phyloP scores from a whole-genome alignment of 805 yeast genomes.

The Helenozyma rhizophorensis region DNA sequence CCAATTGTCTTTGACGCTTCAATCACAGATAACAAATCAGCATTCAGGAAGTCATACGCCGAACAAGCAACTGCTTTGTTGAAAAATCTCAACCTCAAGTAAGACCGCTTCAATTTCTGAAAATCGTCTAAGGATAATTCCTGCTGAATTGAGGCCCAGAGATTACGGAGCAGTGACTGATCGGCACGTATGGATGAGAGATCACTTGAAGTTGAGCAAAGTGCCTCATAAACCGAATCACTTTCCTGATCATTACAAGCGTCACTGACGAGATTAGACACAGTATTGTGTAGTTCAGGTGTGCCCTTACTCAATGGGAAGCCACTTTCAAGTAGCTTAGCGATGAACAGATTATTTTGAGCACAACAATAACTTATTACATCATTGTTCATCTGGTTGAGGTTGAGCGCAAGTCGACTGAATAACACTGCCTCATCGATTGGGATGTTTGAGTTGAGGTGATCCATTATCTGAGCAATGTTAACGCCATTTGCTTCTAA shows the following conservation, averaged over 20 bases:
- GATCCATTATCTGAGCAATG: not conserved
- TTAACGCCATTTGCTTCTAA: conserved; percentile 1
- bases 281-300: no score
- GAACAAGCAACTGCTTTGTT: conserved; percentile 17
- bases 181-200: no score
- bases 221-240: no score
- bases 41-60: conserved; percentile 1
- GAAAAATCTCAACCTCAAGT: conserved; percentile 24
- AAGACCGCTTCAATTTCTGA: conserved; percentile 14
- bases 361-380: no score
- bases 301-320: no score
- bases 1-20: conserved; percentile 17
- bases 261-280: no score
- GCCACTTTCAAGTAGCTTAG: conserved; percentile 12
- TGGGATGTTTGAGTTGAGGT: conserved; percentile 1
- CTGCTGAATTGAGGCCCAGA: conserved; percentile 4
- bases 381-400: no score
- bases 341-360: no score
- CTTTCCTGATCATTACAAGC: no score
- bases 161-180: no score
- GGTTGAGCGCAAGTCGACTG: conserved; percentile 1
- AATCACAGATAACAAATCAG: conserved; percentile 14
- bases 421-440: conserved; percentile 5
- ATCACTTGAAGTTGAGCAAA: no score
- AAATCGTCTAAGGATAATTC: conserved; percentile 21